These are phyloP conservation scores for Sarocladiaceae sp. DNA, from an alignment of 2,329 filamentous ascomycete species.

Conservation along the genomic window DNA sequence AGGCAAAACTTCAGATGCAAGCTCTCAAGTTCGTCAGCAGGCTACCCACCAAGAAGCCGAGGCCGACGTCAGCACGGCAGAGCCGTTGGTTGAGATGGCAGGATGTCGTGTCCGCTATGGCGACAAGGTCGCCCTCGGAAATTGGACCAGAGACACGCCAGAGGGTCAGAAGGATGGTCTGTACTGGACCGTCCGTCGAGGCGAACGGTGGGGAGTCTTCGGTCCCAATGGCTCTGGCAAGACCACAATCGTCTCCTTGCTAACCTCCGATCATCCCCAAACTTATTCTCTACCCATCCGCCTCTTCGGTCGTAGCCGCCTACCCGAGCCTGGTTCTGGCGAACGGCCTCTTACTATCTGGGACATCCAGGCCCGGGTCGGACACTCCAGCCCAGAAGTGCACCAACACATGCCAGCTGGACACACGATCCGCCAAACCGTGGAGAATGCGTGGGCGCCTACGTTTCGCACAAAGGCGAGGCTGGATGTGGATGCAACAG, in stretches of 20 bases:
- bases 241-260: slow-evolving; percentile 85
- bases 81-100: slow-evolving; percentile 78
- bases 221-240: slow-evolving; percentile 94
- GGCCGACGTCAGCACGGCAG: slow-evolving; percentile 33
- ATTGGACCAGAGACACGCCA: slow-evolving; percentile 61
- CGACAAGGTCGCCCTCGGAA: slow-evolving; percentile 68
- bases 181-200: slow-evolving; percentile 74
- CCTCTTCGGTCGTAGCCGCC: slow-evolving; percentile 74
- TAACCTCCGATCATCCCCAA: slow-evolving; percentile 94
- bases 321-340: slow-evolving; percentile 64
- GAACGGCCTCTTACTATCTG: slow-evolving; percentile 77
- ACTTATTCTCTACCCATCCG: slow-evolving; percentile 83
- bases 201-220: slow-evolving; percentile 87
- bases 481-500: slow-evolving; percentile 49
- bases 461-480: slow-evolving; percentile 70
- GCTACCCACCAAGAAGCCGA: slow-evolving; percentile 3
- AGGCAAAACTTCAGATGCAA: slow-evolving; percentile 15
- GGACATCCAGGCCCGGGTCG: slow-evolving; percentile 83
- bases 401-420: slow-evolving; percentile 84
- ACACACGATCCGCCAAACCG: slow-evolving; percentile 63
- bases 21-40: neutral
- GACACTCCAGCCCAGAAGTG: slow-evolving; percentile 89
- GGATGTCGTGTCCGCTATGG: slow-evolving; percentile 79
- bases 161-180: slow-evolving; percentile 55
- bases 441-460: slow-evolving; percentile 87